These are phyloP conservation scores for sunflower (Helianthus annuus) DNA, from an alignment of 129 eudicot species.

Conservation along the genomic window HanXRQr2.0-SUNRISE NC_035433.2:116982113-116982612, in stretches of 20 bases:
- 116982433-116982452: constrained; percentile 40
- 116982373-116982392: not conserved
- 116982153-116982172: too few species aligned
- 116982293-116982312: not conserved
- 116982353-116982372: constrained; percentile 21
- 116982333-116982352: constrained; percentile 20
- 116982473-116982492: constrained; percentile 13
- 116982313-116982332: not conserved
- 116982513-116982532: not conserved
- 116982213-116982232: too few species aligned
- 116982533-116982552: constrained; percentile 12
- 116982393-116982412: not conserved
- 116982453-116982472: constrained; percentile 32
- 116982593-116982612: too few species aligned
- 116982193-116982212: too few species aligned
- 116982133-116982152: too few species aligned
- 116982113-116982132: too few species aligned
- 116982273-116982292: not conserved
- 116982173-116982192: too few species aligned
- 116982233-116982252: too few species aligned
- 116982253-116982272: too few species aligned
- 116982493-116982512: not conserved
- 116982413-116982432: constrained; percentile 25
- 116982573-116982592: too few species aligned
- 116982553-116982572: not conserved